Percentiles rank a stretch among this genome's conserved stretches.
Conservation (phyloP, 1,139 yeast species). For the Suhomyces taliae region DNA sequence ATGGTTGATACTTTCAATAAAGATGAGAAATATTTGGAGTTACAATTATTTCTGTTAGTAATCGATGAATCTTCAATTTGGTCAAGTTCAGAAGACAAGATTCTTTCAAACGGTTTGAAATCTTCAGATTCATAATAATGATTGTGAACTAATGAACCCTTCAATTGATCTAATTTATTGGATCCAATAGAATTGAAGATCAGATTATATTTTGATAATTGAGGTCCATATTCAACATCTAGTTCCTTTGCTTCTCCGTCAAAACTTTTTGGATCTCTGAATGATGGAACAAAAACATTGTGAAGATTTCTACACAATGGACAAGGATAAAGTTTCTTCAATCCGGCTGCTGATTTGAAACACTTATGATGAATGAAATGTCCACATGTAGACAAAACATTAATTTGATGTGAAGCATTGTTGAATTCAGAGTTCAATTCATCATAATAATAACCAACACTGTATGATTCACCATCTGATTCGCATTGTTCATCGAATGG, state of each 20-base stretch:
- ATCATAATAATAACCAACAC: constrained; percentile 26
- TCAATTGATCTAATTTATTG: constrained; percentile 14
- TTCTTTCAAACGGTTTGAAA: constrained; percentile 3
- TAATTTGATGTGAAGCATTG: constrained; percentile 17
- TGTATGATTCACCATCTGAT: constrained; percentile 19
- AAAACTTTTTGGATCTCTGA: constrained; percentile 22
- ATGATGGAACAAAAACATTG: constrained; percentile 47
- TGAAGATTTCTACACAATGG: constrained; percentile 64
- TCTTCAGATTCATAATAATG: constrained; percentile 8
- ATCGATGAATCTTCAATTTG: constrained; percentile 1
- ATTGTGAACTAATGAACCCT: constrained; percentile 13
- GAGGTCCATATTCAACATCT: constrained; percentile 3
- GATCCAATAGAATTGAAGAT: constrained; percentile 14
- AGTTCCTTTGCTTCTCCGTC: constrained; percentile 13
- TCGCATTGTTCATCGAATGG: constrained; percentile 24
- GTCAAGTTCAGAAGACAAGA: constrained; percentile 6
- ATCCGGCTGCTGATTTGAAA: constrained; percentile 33
- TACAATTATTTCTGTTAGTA: not conserved
- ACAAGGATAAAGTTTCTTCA: constrained; percentile 32
- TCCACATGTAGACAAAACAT: constrained; percentile 61
- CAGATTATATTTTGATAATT: constrained; percentile 10
- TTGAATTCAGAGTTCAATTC: not conserved
- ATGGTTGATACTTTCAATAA: constrained; percentile 14
- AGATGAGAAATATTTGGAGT: not conserved
- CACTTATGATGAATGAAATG: constrained; percentile 69